A percentile compares a stretch with the other conserved stretches of the same genome.
phyloP scores from a whole-genome alignment of 306 rosid genomes.

The Benincasa hispida region DNA sequence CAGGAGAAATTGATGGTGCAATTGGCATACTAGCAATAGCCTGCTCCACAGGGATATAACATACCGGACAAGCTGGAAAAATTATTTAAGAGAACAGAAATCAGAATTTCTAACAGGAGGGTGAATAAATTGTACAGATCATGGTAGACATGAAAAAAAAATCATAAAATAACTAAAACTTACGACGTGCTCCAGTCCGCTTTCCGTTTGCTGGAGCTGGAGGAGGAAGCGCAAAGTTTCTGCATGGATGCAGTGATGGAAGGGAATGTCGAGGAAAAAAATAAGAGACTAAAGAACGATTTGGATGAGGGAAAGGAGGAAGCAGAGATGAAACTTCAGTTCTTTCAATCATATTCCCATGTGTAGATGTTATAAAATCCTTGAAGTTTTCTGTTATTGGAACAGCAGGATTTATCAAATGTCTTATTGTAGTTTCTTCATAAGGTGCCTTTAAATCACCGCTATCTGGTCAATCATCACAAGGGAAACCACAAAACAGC shows the following conservation, averaged over 20 bases:
- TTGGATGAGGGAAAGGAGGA: conserved; percentile 17
- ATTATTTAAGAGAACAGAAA: conserved; percentile 6
- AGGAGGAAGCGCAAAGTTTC: conserved; percentile 67
- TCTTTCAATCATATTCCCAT: conserved; percentile 15
- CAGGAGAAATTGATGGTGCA: conserved; percentile 55
- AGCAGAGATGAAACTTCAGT: conserved; percentile 8
- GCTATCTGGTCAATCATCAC: conserved; percentile 43
- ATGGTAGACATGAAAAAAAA: conserved; percentile 7
- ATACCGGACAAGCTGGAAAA: conserved; percentile 86
- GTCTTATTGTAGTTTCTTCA: conserved; percentile 11
- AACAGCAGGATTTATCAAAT: conserved; percentile 18
- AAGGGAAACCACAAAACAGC: conserved; percentile 16
- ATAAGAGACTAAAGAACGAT: conserved; percentile 11
- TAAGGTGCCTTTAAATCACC: conserved; percentile 20
- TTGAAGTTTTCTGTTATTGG: conserved; percentile 22
- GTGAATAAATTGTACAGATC: neutral
- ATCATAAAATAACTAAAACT: conserved; percentile 20
- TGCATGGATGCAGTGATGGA: conserved; percentile 37
- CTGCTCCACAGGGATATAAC: conserved; percentile 73
- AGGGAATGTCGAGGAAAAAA: conserved; percentile 20
- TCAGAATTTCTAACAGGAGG: neutral
- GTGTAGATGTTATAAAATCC: conserved; percentile 23
- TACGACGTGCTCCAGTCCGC: conserved; percentile 87
- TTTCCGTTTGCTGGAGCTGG: conserved; percentile 65
- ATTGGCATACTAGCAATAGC: conserved; percentile 88